phyloP scores from a whole-genome alignment of 2,329 filamentous ascomycete genomes.

The Arthroderma uncinatum region DNA sequence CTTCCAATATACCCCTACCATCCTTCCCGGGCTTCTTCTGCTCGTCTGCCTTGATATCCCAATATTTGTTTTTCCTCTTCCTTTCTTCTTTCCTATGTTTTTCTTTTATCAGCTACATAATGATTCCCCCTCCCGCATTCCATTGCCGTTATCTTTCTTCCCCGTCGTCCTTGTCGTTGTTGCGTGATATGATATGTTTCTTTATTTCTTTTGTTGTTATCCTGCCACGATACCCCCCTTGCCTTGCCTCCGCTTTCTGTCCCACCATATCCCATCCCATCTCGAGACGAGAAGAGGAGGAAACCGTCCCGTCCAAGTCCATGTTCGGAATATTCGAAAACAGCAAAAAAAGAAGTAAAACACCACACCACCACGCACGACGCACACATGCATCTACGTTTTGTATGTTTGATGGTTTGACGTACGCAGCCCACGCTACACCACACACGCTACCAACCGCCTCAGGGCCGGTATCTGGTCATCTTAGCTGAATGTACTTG shows the following conservation, averaged over 20 bases:
- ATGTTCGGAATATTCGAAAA: neutral
- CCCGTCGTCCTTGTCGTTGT: too few relatives aligned
- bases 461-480: neutral
- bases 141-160: neutral
- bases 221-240: neutral
- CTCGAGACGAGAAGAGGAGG: neutral
- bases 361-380: neutral
- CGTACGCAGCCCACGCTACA: too few relatives aligned
- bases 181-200: neutral
- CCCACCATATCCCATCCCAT: neutral
- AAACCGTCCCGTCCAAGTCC: neutral
- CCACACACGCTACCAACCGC: neutral
- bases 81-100: neutral
- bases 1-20: too few relatives aligned
- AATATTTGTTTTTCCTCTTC: neutral
- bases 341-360: neutral
- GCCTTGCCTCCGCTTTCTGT: neutral
- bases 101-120: neutral
- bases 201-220: neutral
- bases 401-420: too few relatives aligned
- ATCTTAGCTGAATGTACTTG: constrained; percentile 2
- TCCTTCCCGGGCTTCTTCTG: neutral
- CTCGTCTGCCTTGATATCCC: neutral
- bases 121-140: neutral
- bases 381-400: too few relatives aligned